phyloP scores from a whole-genome alignment of 108 stramenopile species.

The Nitzschia palea region DNA sequence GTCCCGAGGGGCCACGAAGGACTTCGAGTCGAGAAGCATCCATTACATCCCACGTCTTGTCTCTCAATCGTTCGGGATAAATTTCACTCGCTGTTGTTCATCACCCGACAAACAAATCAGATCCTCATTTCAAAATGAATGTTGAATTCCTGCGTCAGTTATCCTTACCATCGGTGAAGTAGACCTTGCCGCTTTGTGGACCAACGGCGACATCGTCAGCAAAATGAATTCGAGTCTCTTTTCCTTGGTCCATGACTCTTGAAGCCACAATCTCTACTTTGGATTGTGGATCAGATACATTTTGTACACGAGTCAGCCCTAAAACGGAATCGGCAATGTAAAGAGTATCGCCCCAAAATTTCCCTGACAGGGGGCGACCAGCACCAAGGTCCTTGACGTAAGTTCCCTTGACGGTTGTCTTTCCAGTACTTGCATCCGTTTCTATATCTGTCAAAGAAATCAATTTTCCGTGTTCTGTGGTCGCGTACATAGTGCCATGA shows the following conservation, averaged over 20 bases:
- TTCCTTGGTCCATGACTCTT: conserved; percentile 44
- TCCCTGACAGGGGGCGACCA: conserved; percentile 63
- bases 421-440: conserved; percentile 6
- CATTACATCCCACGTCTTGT: conserved; percentile 51
- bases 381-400: conserved; percentile 51
- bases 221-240: conserved; percentile 32
- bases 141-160: too few relatives aligned
- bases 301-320: conserved; percentile 55
- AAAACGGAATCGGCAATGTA: conserved; percentile 67
- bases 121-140: too few relatives aligned
- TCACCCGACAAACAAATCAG: not conserved
- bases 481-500: conserved; percentile 48
- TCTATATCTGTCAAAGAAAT: conserved; percentile 42
- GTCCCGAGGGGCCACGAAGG: conserved; percentile 52
- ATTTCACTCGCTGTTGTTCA: conserved; percentile 46
- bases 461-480: conserved; percentile 55
- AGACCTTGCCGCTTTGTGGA: conserved; percentile 60
- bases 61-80: conserved; percentile 12
- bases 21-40: conserved; percentile 64
- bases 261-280: conserved; percentile 66
- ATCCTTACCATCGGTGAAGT: conserved; percentile 60
- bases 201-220: conserved; percentile 69
- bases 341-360: conserved; percentile 57
- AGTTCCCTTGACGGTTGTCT: conserved; percentile 38
- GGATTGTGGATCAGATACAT: conserved; percentile 26